Base-by-base conservation (phyloP, 202 grass and related monocot species). In the Bolboschoenoplectus hybrid region DNA sequence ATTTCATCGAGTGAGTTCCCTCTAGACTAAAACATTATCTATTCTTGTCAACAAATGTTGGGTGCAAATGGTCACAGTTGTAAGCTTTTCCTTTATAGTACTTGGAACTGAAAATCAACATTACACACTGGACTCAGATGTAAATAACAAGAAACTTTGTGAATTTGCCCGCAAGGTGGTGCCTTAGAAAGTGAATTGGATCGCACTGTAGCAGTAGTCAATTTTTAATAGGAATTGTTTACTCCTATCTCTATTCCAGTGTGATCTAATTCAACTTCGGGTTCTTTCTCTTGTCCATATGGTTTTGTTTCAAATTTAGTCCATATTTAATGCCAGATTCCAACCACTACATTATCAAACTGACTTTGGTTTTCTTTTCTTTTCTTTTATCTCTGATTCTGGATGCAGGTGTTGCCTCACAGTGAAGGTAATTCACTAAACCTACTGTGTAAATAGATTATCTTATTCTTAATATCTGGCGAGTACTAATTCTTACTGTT, bases 1-100 rank as follows among this genome's bases (percentile, higher is more conserved):
- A 95, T 91, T 98, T 98, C 66, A 98, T 98, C 11, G 96, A 98
- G 96, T 98, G 95, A 94, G 91, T 85, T 63, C 3, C 63, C 34
- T 67, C 14, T 13, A 61, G 9, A 10, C 52, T 36, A 80, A 40
- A 20, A 41, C 16, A 80, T 20, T 55, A 47, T 35, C 49, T 55
- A 32, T 74, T 20, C 10, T 80, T 43, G 3, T 60, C 3, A 79
- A n/a, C 0, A 40, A 40, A 58, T 39, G 14, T 41, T 41, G 13
- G 55, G 53, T 80, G 55, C 8, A 44, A n/a, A 61, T 43, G 38
- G 7, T 12, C 53, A 57, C 44, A 57, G 11, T 39, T 1, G 35
- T 67, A 38, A 67, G 26, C 26, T 1, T 32, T 49, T 74, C 10
- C 46, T 5, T 85, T 12, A 32, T 69, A 51, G 26, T 45, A n/a